phyloP scores from a whole-genome alignment of 805 yeast genomes.

The Ogataea pignaliae region DNA sequence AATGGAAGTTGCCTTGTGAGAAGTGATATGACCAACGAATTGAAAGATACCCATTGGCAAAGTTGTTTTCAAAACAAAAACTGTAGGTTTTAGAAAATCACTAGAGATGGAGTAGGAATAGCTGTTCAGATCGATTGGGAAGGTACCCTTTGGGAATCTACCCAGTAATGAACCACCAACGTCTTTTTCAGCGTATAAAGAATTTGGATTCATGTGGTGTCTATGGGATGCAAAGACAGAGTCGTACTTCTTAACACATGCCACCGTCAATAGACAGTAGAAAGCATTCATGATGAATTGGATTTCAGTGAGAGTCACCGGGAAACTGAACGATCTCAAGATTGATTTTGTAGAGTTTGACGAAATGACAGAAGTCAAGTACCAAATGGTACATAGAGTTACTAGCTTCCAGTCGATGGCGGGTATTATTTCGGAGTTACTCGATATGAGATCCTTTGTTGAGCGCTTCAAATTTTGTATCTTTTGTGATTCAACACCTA shows the following conservation, averaged over 20 bases:
- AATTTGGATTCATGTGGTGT: constrained; percentile 30
- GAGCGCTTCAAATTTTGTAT: constrained; percentile 6
- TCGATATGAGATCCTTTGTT: constrained; percentile 6
- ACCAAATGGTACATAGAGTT: constrained; percentile 70
- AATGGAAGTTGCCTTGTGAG: constrained; percentile 86
- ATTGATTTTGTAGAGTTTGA: constrained; percentile 79
- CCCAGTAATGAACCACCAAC: constrained; percentile 16
- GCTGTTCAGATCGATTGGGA: constrained; percentile 35
- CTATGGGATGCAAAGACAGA: constrained; percentile 31
- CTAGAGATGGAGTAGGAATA: constrained; percentile 24
- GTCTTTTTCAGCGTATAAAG: constrained; percentile 25
- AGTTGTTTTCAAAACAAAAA: constrained; percentile 54
- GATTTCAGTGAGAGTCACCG: constrained; percentile 83
- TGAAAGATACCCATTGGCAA: constrained; percentile 95
- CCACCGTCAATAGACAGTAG: constrained; percentile 43
- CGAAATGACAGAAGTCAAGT: constrained; percentile 71
- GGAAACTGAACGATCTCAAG: constrained; percentile 63
- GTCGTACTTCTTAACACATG: constrained; percentile 22
- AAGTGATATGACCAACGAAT: constrained; percentile 83
- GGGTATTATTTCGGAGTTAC: constrained; percentile 13
- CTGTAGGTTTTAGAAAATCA: constrained; percentile 51
- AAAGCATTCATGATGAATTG: constrained; percentile 74
- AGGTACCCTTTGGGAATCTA: constrained; percentile 45
- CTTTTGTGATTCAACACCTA: constrained; percentile 8
- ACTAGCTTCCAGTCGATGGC: constrained; percentile 28